Base-by-base conservation (phyloP, 306 rosid species). In the Heteromeles arbutifolia region DNA sequence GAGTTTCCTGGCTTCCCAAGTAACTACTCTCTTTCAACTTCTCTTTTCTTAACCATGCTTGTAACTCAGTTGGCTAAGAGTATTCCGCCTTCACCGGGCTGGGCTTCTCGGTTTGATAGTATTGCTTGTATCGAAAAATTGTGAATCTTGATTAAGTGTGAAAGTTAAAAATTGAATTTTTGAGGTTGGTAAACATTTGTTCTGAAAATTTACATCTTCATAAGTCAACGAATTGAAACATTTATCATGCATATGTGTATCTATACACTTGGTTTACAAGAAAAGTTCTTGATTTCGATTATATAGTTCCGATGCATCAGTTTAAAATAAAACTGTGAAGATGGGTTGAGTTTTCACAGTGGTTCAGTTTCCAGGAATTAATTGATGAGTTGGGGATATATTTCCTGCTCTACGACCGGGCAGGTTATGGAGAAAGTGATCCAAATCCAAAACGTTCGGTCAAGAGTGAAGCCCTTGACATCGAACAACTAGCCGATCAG, bases 401-500 rank as follows among this genome's bases (percentile, higher is more conserved):
- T 82, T 84, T 90, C 86, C 82, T 94, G 84, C 87, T 85, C 41
- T 90, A 83, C 76, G 98, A 94, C 59, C 82, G 97, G 12, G 96
- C 98, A 29, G 98, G 98, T 12, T 94, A 94, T 74, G 98, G 98
- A 74, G 94, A 90, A 45, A 94, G 98, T 80, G 98, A 91, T 87
- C 95, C 96, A 43, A 88, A 91, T 73, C 93, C 93, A 59, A 88
- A 84, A 70, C 90, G 89, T 18, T 81, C 96, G 2, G 79, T 88
- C 70, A 82, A 90, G 85, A 86, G 88, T 74, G 98, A 94, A 84
- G 96, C 96, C 56, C 85, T 73, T 72, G 98, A 94, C 79, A 88
- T 94, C 41, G 87, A 94, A 85, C 92, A 90, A 80, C 88, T 94
- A 61, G 98, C 96, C 45, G 95, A 94, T 78, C 90, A 87, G 70